Percentiles rank a stretch among this genome's conserved stretches.
phyloP scores from a whole-genome alignment of 495 filamentous ascomycete genomes.

The Acidomyces sp. region DNA sequence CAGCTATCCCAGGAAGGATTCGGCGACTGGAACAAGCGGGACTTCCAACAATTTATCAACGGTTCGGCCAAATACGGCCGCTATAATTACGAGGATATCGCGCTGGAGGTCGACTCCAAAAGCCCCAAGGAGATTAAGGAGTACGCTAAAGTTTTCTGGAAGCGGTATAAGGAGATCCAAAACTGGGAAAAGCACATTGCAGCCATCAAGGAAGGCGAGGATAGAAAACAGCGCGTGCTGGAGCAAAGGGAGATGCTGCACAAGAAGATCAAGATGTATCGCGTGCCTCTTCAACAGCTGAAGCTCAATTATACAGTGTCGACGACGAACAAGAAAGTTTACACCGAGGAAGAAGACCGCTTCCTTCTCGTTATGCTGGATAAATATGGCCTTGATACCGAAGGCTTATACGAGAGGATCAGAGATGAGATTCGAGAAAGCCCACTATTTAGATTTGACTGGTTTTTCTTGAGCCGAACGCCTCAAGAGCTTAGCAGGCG shows the following conservation, averaged over 20 bases:
- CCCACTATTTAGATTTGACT: conserved; percentile 93
- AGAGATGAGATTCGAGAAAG: conserved; percentile 64
- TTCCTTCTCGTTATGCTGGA: conserved; percentile 92
- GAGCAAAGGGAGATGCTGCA: conserved; percentile 88
- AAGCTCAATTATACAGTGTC: conserved; percentile 98
- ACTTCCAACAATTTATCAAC: conserved; percentile 97
- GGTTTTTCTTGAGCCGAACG: conserved; percentile 95
- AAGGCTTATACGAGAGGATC: conserved; percentile 30
- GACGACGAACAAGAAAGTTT: conserved; percentile 99
- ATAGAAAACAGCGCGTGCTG: conserved; percentile 71
- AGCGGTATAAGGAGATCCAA: conserved; percentile 71
- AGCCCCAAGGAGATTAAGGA: conserved; percentile 67
- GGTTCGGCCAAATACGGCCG: conserved; percentile 86
- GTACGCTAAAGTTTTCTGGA: conserved; percentile 93
- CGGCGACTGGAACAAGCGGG: conserved; percentile 83
- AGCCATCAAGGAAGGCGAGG: conserved; percentile 83
- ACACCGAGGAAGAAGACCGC: conserved; percentile 95
- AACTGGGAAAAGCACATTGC: conserved; percentile 78
- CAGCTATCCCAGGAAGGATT: conserved; percentile 73
- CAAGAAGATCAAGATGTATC: conserved; percentile 91
- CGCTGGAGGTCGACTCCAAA: conserved; percentile 86
- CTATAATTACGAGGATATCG: conserved; percentile 66
- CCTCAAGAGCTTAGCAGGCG: conserved; percentile 82
- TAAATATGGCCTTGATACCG: conserved; percentile 56
- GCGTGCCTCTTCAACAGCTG: conserved; percentile 89